Base-by-base conservation (phyloP, 495 filamentous ascomycete species). In the Amorphotheca resinae region DNA sequence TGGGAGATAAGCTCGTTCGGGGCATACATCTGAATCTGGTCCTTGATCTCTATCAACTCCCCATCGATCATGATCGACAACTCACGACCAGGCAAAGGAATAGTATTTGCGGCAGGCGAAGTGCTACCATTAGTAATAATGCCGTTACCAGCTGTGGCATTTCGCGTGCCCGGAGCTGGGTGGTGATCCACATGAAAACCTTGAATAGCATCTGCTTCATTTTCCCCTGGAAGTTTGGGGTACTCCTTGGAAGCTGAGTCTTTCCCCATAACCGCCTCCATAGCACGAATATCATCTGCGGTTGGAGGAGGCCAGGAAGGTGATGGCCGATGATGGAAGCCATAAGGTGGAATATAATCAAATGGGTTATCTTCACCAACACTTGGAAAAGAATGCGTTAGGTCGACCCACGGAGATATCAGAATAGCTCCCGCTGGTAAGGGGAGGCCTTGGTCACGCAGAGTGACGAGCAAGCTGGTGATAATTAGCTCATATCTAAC, bases 1-100 rank as follows among this genome's bases (percentile, higher is more conserved):
- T 96, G 88, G 0, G 76, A 71, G 8, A 95, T 62, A 5, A 95
- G 63, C 35, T 88, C 78, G 57, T 96, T 96, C 0, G 86, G 80
- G 5, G 88, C 76, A 59, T 95, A 96, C 69, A 95, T 77, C 61
- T 95, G 89, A 26, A 96, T 91, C 56, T 96, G 89, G 40, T 95
- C 89, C 52, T 82, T 88, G 45, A 95, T 68, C 23, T 78, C 65
- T 12, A 93, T 59, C 0, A 70, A 52, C 33, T 78, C 69, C 15
- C 80, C 84, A 36, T 87, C 83, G 18, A 89, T 69, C 41, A 72
- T 61, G 7, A 87, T 71, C 4, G 80, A 73, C 11, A 82, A 62
- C 21, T 59, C 36, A 14, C 43, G 49, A 4, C 48, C 51, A 38
- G 41, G n/a, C 14, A 48, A 45, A 2, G 54, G 47, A 11, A 53